These are phyloP conservation scores for Leishmania braziliensis DNA, from an alignment of 208 protist species.

Conservation along the genomic window DNA sequence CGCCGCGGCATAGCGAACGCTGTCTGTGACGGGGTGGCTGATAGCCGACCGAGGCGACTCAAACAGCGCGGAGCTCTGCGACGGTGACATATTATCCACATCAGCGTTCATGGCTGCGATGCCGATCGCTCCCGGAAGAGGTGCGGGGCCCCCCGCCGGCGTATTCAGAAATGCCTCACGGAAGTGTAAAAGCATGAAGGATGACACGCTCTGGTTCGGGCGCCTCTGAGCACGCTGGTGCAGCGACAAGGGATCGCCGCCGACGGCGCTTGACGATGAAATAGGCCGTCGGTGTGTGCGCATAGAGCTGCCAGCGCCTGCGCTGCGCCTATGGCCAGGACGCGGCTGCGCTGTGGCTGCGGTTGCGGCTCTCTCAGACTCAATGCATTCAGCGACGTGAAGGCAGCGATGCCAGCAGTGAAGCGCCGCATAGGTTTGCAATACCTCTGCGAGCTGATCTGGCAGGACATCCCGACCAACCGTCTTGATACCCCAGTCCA, in stretches of 20 bases:
- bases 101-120: not conserved
- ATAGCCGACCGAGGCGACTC: constrained; percentile 8
- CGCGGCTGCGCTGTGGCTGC: not conserved
- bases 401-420: constrained; percentile 62
- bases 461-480: constrained; percentile 36
- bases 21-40: constrained; percentile 4
- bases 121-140: constrained; percentile 1
- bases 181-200: constrained; percentile 34
- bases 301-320: not conserved
- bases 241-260: not conserved
- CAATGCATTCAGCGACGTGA: constrained; percentile 27
- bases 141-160: constrained; percentile 6
- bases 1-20: constrained; percentile 33
- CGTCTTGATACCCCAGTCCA: constrained; percentile 54
- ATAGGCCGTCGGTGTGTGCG: constrained; percentile 12
- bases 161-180: constrained; percentile 16
- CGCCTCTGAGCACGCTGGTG: not conserved
- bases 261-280: not conserved
- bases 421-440: constrained; percentile 56
- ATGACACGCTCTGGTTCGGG: constrained; percentile 5
- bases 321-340: constrained; percentile 10
- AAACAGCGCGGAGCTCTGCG: not conserved
- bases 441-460: constrained; percentile 55
- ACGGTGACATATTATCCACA: not conserved
- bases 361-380: constrained; percentile 7